Evolutionary conservation across 345 rosid genomes (phyloP).

Genomic region (Corchorus capsularis): DNA sequence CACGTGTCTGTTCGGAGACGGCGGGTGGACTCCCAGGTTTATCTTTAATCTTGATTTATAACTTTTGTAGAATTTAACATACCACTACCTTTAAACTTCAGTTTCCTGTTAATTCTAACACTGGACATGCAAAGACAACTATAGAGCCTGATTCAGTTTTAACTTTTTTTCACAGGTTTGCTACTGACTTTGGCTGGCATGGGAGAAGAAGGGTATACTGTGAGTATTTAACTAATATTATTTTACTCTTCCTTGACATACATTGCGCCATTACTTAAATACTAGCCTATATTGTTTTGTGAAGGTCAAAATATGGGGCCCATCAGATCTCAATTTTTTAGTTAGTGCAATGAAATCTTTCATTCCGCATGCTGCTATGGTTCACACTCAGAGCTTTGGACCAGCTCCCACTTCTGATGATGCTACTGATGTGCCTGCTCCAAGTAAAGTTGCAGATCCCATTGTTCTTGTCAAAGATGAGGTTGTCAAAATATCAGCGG

Average conservation of each 20-base stretch:
- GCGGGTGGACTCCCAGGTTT: constrained; percentile 98
- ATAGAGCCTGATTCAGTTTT: constrained; percentile 4
- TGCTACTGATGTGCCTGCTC: constrained; percentile 37
- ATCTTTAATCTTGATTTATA: constrained; percentile 18
- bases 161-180: constrained; percentile 53
- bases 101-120: constrained; percentile 1
- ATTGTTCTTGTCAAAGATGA: constrained; percentile 71
- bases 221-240: constrained; percentile 43
- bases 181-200: constrained; percentile 88
- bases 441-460: constrained; percentile 43
- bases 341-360: constrained; percentile 94
- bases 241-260: constrained; percentile 20
- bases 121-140: constrained; percentile 4
- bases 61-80: not conserved
- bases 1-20: constrained; percentile 97
- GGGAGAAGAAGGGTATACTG: constrained; percentile 92
- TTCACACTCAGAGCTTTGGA: constrained; percentile 85
- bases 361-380: constrained; percentile 96
- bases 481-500: constrained; percentile 84
- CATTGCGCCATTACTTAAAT: constrained; percentile 11
- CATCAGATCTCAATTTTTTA: constrained; percentile 86
- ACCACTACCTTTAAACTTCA: constrained; percentile 5
- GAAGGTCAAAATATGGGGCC: constrained; percentile 96
- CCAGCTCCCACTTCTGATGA: constrained; percentile 39
- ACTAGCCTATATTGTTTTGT: constrained; percentile 19